Evolutionary conservation across 129 eudicot species (phyloP), one percentile per base, ranked within the genome.

Genomic region (Lactuca sativa): DNA sequence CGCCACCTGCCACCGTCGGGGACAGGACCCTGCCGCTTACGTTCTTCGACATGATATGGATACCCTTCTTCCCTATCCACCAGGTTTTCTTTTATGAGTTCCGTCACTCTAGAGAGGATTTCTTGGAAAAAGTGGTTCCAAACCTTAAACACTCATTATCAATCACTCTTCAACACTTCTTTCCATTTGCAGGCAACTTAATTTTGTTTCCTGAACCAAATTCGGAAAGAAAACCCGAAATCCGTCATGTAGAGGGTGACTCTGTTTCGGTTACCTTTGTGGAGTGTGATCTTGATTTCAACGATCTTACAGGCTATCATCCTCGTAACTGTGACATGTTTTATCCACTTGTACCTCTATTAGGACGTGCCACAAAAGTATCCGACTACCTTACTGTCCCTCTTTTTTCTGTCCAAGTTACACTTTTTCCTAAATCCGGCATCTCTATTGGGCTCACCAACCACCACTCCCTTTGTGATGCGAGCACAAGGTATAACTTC

Each of bases 211-310:
- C 71, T 0, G 5, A 14, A 14, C 4, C 37, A 37, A 58, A 38
- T 6, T 5, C 10, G 7, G 17, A 60, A 0, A 6, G 51, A 38
- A 73, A 61, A 57, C 83, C 81, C 38, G 43, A 73, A 8, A 21
- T 82, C 34, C 81, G 85, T 49, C 78, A 82, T 7, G 58, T n/a
- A 4, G 62, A 70, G 2, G 91, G 88, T 0, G 91, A 82, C 63
- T 65, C 82, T 0, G 43, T 82, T 34, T 34, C 82, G 0, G 62
- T 82, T 21, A 77, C 83, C 0, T 14, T 82, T 2, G 75, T 80
- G 0, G 83, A 80, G 41, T 80, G 43, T 6, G 43, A 25, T 16
- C 44, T n/a, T 2, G 80, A 86, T 74, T 67, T 80, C 66, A 52
- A 77, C 49, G 13, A 74, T 61, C 82, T 86, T 12, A 32, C 18